Base-by-base conservation (phyloP, 768 basidiomycete species). In the Kwoniella heveanensis region DNA sequence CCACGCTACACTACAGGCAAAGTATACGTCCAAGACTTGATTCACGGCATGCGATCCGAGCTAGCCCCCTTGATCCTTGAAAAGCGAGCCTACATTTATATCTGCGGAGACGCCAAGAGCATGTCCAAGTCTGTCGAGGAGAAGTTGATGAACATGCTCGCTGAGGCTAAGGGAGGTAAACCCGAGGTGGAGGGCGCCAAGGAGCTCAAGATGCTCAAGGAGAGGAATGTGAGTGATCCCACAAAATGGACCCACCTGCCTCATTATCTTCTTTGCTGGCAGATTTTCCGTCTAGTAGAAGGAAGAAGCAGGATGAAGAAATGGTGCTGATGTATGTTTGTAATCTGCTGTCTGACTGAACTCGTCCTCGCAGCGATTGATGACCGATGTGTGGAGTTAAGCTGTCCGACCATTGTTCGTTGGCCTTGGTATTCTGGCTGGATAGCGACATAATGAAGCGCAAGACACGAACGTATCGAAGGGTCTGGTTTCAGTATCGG, bases 81-180 rank as follows among this genome's bases (percentile, higher is more conserved):
- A 68, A 90, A 91, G 80, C 92, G 97, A 82, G 96, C 91, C n/a
- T 95, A 94, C 80, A 85, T 96, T 1, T 97, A 97, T 81, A 91
- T 97, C 66, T 97, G 94, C 72, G 94, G 94, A 74, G 94, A 97
- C 73, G 94, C 93, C 58, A 95, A 91, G 85, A 86, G 85, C 80
- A 99, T 99, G 96, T 88, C 88, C 80, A 93, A 92, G 80, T 86
- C 89, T 47, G 96, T 99, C 22, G 96, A 99, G 81, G 92, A 95
- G 69, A 85, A 87, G 49, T 83, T 99, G 46, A 88, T 88, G 61
- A 60, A 69, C 49, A 80, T 83, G 67, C 84, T 99, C 21, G 96
- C 90, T 12, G 90, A 94, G 79, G 92, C 92, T 5, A 97, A 96
- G 84, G 92, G 92, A 39, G 96, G 94, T 22, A 87, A 84, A 21